phyloP scores from a whole-genome alignment of 768 basidiomycete species.

The Coprinopsis strossmayeri region DNA sequence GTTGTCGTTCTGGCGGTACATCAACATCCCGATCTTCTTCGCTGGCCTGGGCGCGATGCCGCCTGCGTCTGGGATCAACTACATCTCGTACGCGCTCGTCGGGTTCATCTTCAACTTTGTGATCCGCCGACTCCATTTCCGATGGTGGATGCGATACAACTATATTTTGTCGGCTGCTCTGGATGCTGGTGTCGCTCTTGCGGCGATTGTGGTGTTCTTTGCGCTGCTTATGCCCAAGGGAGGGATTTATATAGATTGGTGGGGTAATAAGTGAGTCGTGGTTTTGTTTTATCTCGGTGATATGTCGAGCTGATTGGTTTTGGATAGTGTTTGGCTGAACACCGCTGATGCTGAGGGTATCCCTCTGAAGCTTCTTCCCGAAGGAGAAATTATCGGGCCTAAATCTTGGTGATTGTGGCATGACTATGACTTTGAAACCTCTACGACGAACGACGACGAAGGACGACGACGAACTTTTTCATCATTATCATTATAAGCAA shows the following conservation, averaged over 20 bases:
- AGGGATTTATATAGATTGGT: slow-evolving; percentile 59
- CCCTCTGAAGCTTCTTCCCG: slow-evolving; percentile 42
- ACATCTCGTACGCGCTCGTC: slow-evolving; percentile 66
- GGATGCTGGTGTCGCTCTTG: slow-evolving; percentile 57
- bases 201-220: slow-evolving; percentile 61
- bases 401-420: slow-evolving; percentile 45
- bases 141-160: slow-evolving; percentile 90
- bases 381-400: slow-evolving; percentile 55
- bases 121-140: slow-evolving; percentile 62
- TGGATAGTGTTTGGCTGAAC: slow-evolving; percentile 49
- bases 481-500: too few species aligned
- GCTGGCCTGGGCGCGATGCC: slow-evolving; percentile 68
- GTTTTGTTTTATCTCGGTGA: neutral
- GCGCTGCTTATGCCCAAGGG: slow-evolving; percentile 48
- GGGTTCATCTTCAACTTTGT: slow-evolving; percentile 88
- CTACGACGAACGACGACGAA: too few species aligned
- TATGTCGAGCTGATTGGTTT: neutral
- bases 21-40: slow-evolving; percentile 85
- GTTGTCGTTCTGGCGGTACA: slow-evolving; percentile 71
- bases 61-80: slow-evolving; percentile 84
- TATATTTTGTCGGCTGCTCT: slow-evolving; percentile 80
- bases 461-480: too few species aligned
- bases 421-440: too few species aligned
- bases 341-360: slow-evolving; percentile 63
- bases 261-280: slow-evolving; percentile 59